Evolutionary conservation across 495 filamentous ascomycete species (phyloP), one percentile per base, ranked within the genome.

Genomic region (Thermothielavioides terrestris): DNA sequence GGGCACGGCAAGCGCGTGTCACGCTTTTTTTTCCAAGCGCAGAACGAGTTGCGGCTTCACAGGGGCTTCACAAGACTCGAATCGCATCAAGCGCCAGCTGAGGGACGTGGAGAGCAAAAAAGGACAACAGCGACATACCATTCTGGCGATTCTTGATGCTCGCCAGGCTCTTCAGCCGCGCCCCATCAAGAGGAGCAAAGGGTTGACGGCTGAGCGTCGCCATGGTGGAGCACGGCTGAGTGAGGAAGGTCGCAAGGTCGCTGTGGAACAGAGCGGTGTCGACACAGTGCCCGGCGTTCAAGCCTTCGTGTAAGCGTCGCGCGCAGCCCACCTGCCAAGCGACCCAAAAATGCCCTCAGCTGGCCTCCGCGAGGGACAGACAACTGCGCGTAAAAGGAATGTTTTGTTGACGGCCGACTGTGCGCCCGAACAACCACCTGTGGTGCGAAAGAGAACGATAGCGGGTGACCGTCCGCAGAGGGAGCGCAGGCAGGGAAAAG

Each of bases 141-240:
- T 81, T 81, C 58, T 83, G 79, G 57, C 72, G 64, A 53, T 82
- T 83, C 68, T 83, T 83, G 14, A 75, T 53, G 49, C 75, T 80
- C 27, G 76, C 75, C 54, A 83, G 56, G 15, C 61, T 75, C 57
- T 77, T 74, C 37, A 83, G 59, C 38, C 79, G 69, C 28, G 71
- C 62, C 36, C 68, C 70, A 42, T 75, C 70, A 12, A 82, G 60
- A 11, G 74, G 72, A 50, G 75, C 79, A 54, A 83, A 81, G 23
- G 79, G 79, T 59, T 78, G 77, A 48, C 79, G 74, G 44, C 62
- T 60, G 27, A 70, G 36, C 43, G 69, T 58, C 38, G 73, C 67
- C 73, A 76, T 76, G 57, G 55, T 56, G 49, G 55, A 46, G 54
- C 40, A 50, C n/a, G 50, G 17, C 14, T 8, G 34, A 40, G 30